These are phyloP conservation scores for Hydrangea macrophylla DNA, from an alignment of 148 eudicot species.

Conservation along the genomic window DNA sequence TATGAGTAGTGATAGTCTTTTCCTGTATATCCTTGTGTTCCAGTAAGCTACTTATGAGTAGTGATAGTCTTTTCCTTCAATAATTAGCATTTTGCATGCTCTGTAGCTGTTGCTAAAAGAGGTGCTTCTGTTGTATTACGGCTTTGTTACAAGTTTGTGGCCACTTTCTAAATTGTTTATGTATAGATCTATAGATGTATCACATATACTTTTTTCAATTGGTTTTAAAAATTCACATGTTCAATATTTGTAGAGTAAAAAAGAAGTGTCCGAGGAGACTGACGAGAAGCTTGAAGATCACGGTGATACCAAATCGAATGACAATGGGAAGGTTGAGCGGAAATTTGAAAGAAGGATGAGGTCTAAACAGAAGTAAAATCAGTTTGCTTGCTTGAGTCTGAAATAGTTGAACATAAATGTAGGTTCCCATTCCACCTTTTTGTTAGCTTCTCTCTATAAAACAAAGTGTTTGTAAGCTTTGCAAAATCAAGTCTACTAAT, in stretches of 20 bases:
- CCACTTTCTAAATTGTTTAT: background rate
- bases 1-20: background rate
- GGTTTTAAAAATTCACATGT: background rate
- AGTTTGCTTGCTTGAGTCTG: background rate
- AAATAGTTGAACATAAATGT: background rate
- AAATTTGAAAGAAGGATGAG: background rate
- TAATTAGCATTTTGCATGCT: background rate
- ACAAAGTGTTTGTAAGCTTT: background rate
- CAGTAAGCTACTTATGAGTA: background rate
- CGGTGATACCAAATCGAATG: conserved; percentile 4
- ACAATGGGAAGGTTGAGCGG: conserved; percentile 13
- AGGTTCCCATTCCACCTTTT: background rate
- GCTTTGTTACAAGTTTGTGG: background rate
- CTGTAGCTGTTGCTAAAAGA: background rate
- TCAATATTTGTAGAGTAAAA: background rate
- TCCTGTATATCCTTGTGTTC: background rate
- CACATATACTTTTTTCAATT: background rate
- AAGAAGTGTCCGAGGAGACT: conserved; percentile 16
- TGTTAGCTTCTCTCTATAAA: background rate
- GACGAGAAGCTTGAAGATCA: conserved; percentile 23
- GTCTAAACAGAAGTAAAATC: conserved; percentile 9
- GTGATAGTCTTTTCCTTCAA: background rate
- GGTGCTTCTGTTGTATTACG: background rate
- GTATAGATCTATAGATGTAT: too few species aligned
- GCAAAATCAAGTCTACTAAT: background rate